Base-by-base conservation (phyloP, 2,329 filamentous ascomycete genomes). In the Paraconiothyrium brasiliense region DNA sequence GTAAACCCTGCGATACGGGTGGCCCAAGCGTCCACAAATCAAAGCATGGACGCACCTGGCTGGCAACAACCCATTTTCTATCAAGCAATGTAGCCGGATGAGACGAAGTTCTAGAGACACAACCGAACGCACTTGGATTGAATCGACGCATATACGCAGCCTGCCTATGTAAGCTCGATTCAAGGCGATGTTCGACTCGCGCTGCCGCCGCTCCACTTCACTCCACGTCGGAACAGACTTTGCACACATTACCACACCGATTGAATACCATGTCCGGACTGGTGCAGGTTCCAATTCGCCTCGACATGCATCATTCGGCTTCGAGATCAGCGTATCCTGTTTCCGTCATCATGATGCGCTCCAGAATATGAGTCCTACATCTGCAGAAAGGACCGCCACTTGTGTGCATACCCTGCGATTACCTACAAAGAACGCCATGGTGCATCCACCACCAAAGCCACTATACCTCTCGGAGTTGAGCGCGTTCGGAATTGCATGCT, bases 381-480 rank as follows among this genome's bases (percentile, higher is more conserved):
- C 20, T 46, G 43, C 43, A 8, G 9, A 20, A 16, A 11, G 20
- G 43, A 24, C n/a, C 20, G n/a, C 43, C 43, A 24, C 24, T 22
- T 46, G 16, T 34, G 16, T n/a, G n/a, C 39, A 27, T 16, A 7
- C 11, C 10, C 14, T 44, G 37, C 24, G 27, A 35, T 55, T 35
- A 55, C 39, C n/a, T 20, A 46, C 39, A 34, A 34, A 44, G 37
- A 55, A 55, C 24, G 30, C 11, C 24, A 32, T 30, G 27, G 9
- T 7, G 11, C 35, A 20, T 30, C 22, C 50, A 43, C 14, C 8
- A 10, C 30, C 11, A 16, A 32, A 10, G 10, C 37, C 24, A 54
- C 22, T 16, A 46, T 55, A 34, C 50, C 35, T 13, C 30, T 55
- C 52, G 52, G 52, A 55, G 52, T 55, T 55, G 39, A 55, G 52